phyloP scores from a whole-genome alignment of 805 yeast species.

The Teunomyces atbi region DNA sequence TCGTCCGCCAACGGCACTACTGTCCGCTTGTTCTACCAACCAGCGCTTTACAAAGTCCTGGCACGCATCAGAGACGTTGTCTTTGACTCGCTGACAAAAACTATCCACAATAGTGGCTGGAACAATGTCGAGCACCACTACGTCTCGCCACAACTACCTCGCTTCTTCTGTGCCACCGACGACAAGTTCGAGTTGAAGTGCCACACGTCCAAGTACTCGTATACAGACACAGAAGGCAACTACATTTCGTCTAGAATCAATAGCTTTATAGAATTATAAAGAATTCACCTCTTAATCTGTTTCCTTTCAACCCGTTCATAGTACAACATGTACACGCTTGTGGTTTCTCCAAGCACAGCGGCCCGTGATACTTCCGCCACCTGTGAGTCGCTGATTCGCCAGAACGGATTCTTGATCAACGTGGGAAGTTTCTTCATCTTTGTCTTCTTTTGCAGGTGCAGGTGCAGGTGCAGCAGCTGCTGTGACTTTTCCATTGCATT shows the following conservation, averaged over 20 bases:
- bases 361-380: conserved; percentile 58
- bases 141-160: conserved; percentile 11
- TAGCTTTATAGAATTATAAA: too few species aligned
- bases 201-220: conserved; percentile 8
- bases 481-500: conserved; percentile 1
- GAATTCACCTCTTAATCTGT: conserved; percentile 8
- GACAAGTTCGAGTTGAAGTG: conserved; percentile 17
- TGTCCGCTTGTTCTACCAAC: conserved; percentile 17
- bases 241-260: not conserved
- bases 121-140: conserved; percentile 6
- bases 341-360: conserved; percentile 64
- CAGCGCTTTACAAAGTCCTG: conserved; percentile 10
- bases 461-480: not conserved
- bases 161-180: conserved; percentile 18
- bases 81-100: conserved; percentile 6
- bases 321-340: conserved; percentile 82
- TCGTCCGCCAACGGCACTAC: conserved; percentile 12
- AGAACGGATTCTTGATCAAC: conserved; percentile 59
- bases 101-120: conserved; percentile 10
- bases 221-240: conserved; percentile 8
- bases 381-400: conserved; percentile 82
- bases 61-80: conserved; percentile 10
- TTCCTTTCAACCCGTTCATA: conserved; percentile 57
- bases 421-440: conserved; percentile 55
- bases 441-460: conserved; percentile 18